Percentiles rank a stretch among this genome's conserved stretches.
Conservation (phyloP, 352 stramenopile genomes). For the Phytophthora europaea region DNA sequence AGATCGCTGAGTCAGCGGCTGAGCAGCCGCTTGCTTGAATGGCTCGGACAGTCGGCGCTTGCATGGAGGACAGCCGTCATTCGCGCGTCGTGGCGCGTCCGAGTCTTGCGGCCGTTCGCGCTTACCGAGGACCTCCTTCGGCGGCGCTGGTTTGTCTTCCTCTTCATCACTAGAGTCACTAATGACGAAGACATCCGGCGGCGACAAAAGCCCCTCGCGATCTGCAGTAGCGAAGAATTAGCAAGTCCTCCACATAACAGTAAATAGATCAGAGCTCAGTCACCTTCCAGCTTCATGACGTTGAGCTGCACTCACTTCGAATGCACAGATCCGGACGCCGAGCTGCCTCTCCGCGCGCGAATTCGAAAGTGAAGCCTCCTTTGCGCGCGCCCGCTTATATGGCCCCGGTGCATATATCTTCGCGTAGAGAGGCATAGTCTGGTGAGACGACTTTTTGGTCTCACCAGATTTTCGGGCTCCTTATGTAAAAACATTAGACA, state of each 20-base stretch:
- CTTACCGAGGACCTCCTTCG: background rate
- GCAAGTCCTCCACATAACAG: background rate
- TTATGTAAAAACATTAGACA: background rate
- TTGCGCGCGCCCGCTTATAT: background rate
- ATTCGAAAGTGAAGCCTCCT: background rate
- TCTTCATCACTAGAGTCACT: background rate
- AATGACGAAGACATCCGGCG: background rate
- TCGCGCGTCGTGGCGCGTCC: too few relatives aligned
- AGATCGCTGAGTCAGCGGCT: too few relatives aligned
- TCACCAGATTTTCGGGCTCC: background rate
- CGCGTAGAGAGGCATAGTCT: background rate
- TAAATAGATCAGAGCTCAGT: too few relatives aligned
- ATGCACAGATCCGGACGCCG: background rate
- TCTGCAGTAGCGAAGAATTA: background rate
- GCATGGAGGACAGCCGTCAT: too few relatives aligned
- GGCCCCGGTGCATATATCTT: background rate
- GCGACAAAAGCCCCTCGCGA: background rate
- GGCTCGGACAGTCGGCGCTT: background rate
- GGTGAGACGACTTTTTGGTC: background rate
- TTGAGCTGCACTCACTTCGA: background rate
- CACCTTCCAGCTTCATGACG: too few relatives aligned
- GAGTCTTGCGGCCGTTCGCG: background rate
- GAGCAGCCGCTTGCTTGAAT: too few relatives aligned
- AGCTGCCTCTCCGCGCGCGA: too few relatives aligned
- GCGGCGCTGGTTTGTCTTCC: background rate